phyloP scores from a whole-genome alignment of 2,329 filamentous ascomycete genomes.

The Madurella mycetomatis region DNA sequence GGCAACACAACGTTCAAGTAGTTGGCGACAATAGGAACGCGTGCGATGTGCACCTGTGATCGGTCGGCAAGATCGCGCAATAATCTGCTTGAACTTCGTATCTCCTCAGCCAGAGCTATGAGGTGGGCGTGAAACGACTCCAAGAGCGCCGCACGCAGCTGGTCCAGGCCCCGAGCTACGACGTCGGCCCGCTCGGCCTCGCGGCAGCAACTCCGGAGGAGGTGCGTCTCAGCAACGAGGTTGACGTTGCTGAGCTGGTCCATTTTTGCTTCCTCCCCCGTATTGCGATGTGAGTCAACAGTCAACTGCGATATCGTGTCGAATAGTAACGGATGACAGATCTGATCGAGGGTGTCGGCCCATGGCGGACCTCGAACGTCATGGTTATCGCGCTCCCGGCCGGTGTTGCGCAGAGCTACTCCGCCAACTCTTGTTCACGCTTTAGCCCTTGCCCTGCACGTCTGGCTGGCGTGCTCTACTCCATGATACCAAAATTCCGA shows the following conservation, averaged over 20 bases:
- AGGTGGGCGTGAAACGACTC: conserved; percentile 45
- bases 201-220: conserved; percentile 50
- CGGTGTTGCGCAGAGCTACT: neutral
- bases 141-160: conserved; percentile 43
- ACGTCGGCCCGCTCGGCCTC: conserved; percentile 52
- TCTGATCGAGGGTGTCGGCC: conserved; percentile 9
- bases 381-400: conserved; percentile 9
- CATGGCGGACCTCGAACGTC: conserved; percentile 14
- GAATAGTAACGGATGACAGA: neutral
- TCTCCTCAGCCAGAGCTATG: conserved; percentile 43
- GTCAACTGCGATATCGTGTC: conserved; percentile 3
- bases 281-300: neutral
- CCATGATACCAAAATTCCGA: neutral
- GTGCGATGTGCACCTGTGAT: conserved; percentile 46
- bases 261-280: conserved; percentile 11
- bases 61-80: conserved; percentile 53
- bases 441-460: neutral
- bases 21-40: conserved; percentile 48
- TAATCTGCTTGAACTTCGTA: conserved; percentile 40
- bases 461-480: neutral
- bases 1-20: conserved; percentile 55
- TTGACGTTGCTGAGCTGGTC: conserved; percentile 9
- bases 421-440: neutral
- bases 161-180: conserved; percentile 45
- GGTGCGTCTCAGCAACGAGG: conserved; percentile 27